These are phyloP conservation scores for Kodamaea hsintzibuensis DNA, from an alignment of 805 yeast species.

Conservation along the genomic window DNA sequence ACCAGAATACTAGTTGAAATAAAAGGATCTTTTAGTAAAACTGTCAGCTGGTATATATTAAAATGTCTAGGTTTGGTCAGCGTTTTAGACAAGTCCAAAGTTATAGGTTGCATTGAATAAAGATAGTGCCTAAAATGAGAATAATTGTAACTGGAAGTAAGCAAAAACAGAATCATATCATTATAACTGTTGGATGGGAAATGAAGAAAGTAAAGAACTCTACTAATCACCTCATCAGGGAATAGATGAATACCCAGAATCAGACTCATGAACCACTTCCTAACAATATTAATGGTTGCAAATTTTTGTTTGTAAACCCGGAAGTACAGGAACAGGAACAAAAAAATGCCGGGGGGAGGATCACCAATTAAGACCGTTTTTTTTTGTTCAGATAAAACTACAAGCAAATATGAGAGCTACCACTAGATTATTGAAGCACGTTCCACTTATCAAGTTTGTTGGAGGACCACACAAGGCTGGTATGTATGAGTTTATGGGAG, in stretches of 20 bases:
- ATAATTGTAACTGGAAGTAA: not conserved
- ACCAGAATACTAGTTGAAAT: not conserved
- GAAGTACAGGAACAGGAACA: not conserved
- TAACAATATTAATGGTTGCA: not conserved
- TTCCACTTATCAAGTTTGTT: constrained; percentile 80
- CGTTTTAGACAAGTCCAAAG: not conserved
- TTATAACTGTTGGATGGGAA: not conserved
- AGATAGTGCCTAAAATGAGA: not conserved
- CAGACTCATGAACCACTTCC: not conserved
- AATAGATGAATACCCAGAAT: not conserved
- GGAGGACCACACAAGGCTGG: constrained; percentile 73
- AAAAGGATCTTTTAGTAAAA: not conserved
- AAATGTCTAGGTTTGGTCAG: not conserved
- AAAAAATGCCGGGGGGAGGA: not conserved
- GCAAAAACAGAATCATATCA: not conserved
- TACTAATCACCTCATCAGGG: not conserved
- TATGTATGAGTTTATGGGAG: constrained; percentile 27
- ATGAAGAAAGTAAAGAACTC: constrained; percentile 1
- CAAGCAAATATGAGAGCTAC: constrained; percentile 32
- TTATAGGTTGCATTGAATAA: constrained; percentile 1
- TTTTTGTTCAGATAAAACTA: not conserved
- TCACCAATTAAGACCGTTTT: constrained; percentile 1
- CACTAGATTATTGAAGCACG: constrained; percentile 40
- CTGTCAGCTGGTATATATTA: not conserved
- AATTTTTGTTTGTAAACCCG: not conserved